Conservation (phyloP, 352 stramenopile species). For the Phytophthora sansomeana region DNA sequence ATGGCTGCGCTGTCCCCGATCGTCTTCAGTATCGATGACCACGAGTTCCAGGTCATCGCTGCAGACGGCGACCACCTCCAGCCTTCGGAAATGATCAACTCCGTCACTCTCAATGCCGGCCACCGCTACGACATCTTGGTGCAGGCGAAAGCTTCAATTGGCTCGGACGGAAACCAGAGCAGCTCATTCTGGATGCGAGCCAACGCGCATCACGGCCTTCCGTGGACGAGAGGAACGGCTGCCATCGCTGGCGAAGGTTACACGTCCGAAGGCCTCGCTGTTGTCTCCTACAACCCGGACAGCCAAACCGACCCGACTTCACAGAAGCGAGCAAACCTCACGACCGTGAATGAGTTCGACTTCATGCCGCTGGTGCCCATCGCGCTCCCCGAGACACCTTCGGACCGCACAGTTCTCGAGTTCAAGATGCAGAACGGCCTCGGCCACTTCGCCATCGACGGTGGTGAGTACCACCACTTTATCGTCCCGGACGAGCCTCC, state of each 20-base stretch:
- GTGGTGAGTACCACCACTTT: constrained; percentile 32
- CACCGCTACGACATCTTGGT: constrained; percentile 49
- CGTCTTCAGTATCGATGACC: constrained; percentile 50
- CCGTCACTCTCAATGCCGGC: constrained; percentile 35
- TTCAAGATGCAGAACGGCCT: constrained; percentile 29
- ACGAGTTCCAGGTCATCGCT: constrained; percentile 46
- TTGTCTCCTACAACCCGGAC: constrained; percentile 14
- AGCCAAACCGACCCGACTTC: constrained; percentile 20
- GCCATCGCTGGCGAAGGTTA: constrained; percentile 26
- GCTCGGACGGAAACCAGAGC: not conserved
- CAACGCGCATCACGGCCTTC: constrained; percentile 30
- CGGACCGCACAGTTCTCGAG: constrained; percentile 28
- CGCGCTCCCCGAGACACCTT: constrained; percentile 20
- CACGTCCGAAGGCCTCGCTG: constrained; percentile 35
- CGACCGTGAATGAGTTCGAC: constrained; percentile 29
- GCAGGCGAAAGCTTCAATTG: constrained; percentile 19
- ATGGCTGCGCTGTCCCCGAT: constrained; percentile 44
- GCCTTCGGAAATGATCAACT: constrained; percentile 40
- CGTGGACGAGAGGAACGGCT: constrained; percentile 35
- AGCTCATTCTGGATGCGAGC: constrained; percentile 44
- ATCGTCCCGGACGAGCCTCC: constrained; percentile 21
- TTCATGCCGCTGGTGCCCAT: constrained; percentile 24
- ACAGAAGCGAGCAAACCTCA: constrained; percentile 9
- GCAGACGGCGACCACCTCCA: constrained; percentile 40
- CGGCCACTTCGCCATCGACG: constrained; percentile 38